Conservation (phyloP, 2,329 filamentous ascomycete genomes). For the Alternaria arborescens region DNA sequence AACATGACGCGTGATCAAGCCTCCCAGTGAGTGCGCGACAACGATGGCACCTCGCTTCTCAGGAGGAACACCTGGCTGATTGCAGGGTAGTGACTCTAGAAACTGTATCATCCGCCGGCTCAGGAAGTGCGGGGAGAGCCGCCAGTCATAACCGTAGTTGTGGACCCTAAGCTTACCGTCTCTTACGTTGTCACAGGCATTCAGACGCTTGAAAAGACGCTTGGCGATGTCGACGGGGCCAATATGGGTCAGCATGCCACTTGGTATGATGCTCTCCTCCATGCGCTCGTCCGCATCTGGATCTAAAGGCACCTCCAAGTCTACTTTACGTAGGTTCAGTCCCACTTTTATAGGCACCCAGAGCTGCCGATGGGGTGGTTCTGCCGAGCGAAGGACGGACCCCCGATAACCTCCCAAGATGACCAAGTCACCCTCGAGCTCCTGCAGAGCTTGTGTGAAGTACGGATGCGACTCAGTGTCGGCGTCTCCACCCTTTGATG, state of each 20-base stretch:
- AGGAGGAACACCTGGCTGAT: conserved; percentile 63
- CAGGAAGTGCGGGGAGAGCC: conserved; percentile 80
- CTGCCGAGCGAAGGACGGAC: conserved; percentile 84
- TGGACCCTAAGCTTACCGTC: conserved; percentile 78
- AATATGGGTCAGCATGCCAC: conserved; percentile 89
- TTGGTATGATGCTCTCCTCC: conserved; percentile 82
- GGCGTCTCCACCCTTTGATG: conserved; percentile 24
- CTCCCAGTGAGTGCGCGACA: conserved; percentile 86
- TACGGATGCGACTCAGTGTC: conserved; percentile 59
- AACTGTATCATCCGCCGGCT: conserved; percentile 77
- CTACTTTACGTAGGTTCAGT: conserved; percentile 87
- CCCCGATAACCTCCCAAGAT: conserved; percentile 90
- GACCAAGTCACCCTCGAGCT: conserved; percentile 83
- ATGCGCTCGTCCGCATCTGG: conserved; percentile 84
- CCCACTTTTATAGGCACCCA: conserved; percentile 96
- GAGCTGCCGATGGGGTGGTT: conserved; percentile 82
- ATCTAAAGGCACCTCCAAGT: conserved; percentile 84
- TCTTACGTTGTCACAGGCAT: conserved; percentile 75
- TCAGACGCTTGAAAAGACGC: conserved; percentile 79
- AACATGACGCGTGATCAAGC: conserved; percentile 85
- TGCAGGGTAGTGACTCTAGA: conserved; percentile 77
- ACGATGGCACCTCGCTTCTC: conserved; percentile 76
- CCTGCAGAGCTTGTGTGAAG: conserved; percentile 66
- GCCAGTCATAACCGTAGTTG: conserved; percentile 96
- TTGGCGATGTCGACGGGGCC: conserved; percentile 90